These are phyloP conservation scores for Trichoderma sp. DNA, from an alignment of 2,329 filamentous ascomycete genomes.

Conservation along the genomic window DNA sequence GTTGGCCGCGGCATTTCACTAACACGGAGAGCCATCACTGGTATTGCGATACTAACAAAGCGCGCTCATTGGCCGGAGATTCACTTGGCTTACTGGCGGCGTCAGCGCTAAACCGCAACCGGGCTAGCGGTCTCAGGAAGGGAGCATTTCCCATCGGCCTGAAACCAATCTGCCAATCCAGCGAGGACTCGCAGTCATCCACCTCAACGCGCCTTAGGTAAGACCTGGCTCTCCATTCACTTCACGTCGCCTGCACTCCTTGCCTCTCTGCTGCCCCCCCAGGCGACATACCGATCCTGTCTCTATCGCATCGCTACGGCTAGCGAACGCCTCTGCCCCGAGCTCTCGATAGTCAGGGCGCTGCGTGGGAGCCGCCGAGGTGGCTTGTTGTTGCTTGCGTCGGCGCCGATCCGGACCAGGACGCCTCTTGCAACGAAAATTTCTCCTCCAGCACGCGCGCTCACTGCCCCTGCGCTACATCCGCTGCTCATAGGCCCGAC, in stretches of 20 bases:
- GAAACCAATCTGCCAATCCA: conserved; percentile 40
- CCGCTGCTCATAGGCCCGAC: conserved; percentile 12
- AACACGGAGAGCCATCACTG: background rate
- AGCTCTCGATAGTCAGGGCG: conserved; percentile 19
- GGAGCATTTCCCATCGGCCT: conserved; percentile 37
- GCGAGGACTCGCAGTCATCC: conserved; percentile 38
- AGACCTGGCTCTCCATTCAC: conserved; percentile 36
- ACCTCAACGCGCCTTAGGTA: conserved; percentile 40
- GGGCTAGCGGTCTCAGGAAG: conserved; percentile 32
- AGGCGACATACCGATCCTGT: conserved; percentile 25
- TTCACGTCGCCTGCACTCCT: conserved; percentile 32
- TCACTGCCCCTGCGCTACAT: conserved; percentile 28
- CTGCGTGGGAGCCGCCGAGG: conserved; percentile 26
- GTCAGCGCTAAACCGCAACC: conserved; percentile 37
- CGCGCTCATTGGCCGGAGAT: conserved; percentile 34
- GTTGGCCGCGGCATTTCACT: background rate
- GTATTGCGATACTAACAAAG: conserved; percentile 27
- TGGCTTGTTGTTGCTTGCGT: conserved; percentile 24
- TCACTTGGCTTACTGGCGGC: conserved; percentile 30
- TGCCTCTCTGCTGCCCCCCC: conserved; percentile 31
- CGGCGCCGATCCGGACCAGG: conserved; percentile 26
- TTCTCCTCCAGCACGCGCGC: conserved; percentile 35
- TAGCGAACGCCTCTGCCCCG: conserved; percentile 26
- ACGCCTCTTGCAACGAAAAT: conserved; percentile 38
- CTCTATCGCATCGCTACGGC: conserved; percentile 26